Evolutionary conservation across 371 early-diverging fungal genomes (phyloP), one percentile per base, ranked within the genome.

Genomic region (Cokeromyces recurvatus): DNA sequence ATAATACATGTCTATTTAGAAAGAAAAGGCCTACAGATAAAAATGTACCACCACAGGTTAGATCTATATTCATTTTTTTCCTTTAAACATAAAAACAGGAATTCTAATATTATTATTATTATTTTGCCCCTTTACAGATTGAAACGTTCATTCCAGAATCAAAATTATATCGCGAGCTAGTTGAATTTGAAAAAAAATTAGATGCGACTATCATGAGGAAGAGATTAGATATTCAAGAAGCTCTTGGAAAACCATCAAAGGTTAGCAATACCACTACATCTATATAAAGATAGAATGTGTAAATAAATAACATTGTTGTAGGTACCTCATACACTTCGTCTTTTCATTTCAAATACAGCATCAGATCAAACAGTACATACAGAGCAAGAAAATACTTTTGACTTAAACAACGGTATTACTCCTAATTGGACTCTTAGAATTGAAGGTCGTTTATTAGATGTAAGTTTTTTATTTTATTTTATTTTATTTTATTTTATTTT

Each of bases 401-500:
- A 71, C 57, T 53, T 78, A 43, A 77, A 71, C 22, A 68, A 59
- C 25, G 77, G 68, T 17, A 74, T 73, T 23, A 72, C 79, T 27
- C 92, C 95, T 4, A 81, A 83, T 27, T 98, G 98, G 98, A 94
- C 95, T 11, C 77, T 98, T 34, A 84, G 83, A 48, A 79, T 97
- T 21, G 91, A 95, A 56, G 98, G 98, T 21, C 66, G 87, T 39
- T 71, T 97, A 41, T 66, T 97, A 21, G 92, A 92, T 46, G 74
- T 71, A 62, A 57, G 59, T 17, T 15, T 8, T 11, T 29, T 29
- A 11, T 8, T 29, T 5, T 8, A 29, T 29, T 8, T 29, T 8
- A 11, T 29, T 11, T 5, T 29, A 8, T 5, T 8, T 8, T 8
- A 11, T 29, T 29, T 8, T 11, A 8, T 29, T 29, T 29, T 29